Evolutionary conservation across 495 filamentous ascomycete species (phyloP).

Genomic region (Physcia stellaris): DNA sequence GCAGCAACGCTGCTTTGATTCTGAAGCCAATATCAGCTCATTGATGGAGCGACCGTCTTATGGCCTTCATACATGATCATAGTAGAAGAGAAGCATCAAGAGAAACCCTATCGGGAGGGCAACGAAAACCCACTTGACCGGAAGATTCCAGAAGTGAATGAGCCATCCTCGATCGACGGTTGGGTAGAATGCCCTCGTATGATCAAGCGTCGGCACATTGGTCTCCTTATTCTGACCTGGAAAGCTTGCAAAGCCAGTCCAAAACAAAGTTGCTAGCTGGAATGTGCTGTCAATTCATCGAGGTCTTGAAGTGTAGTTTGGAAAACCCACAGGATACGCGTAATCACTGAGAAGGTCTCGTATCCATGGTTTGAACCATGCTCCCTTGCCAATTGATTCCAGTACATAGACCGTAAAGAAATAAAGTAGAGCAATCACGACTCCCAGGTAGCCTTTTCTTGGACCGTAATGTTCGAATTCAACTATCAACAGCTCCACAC

Average conservation of each 20-base stretch:
- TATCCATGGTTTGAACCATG: slow-evolving; percentile 19
- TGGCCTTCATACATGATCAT: slow-evolving; percentile 46
- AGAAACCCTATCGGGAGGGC: slow-evolving; percentile 81
- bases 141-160: slow-evolving; percentile 76
- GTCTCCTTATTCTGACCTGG: slow-evolving; percentile 6
- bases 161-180: slow-evolving; percentile 71
- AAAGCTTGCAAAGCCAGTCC: slow-evolving; percentile 14
- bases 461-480: slow-evolving; percentile 16
- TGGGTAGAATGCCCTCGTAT: slow-evolving; percentile 60
- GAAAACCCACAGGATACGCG: slow-evolving; percentile 22
- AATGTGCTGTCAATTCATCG: no score
- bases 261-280: no score
- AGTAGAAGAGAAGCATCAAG: slow-evolving; percentile 82
- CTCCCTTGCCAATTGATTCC: slow-evolving; percentile 20
- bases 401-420: slow-evolving; percentile 22
- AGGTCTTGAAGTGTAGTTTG: no score
- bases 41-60: background rate
- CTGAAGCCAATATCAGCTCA: slow-evolving; percentile 51
- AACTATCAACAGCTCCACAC: slow-evolving; percentile 20
- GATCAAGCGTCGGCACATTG: slow-evolving; percentile 20
- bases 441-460: slow-evolving; percentile 21
- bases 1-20: no score
- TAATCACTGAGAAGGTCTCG: slow-evolving; percentile 28
- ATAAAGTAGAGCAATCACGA: slow-evolving; percentile 25
- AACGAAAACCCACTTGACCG: slow-evolving; percentile 61